Evolutionary conservation across 129 eudicot species (phyloP), one percentile per base, ranked within the genome.

Genomic region (Chrysanthemum lavandulifolium): DNA sequence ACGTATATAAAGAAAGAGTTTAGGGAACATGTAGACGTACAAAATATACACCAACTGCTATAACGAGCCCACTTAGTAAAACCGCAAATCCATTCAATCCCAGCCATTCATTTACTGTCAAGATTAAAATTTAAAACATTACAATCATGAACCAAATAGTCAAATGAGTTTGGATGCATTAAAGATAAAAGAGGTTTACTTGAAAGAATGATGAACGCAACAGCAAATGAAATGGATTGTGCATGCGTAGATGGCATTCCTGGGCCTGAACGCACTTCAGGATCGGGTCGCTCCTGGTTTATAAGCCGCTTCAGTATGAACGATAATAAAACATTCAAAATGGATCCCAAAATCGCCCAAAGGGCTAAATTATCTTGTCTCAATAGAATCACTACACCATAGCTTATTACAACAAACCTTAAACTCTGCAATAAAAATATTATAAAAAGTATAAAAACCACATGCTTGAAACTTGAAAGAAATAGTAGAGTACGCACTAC

Each of bases 181-280:
- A 29, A 21, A 8, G 6, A 58, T 36, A 11, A 68, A 74, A 68
- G 45, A 47, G 18, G 45, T 6, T 75, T 89, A 93, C 98, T 71
- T 77, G 98, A 86, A 55, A 79, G 53, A 85, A 73, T 80, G 49
- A 81, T 19, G 73, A 86, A 83, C 5, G 77, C 15, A 62, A 61
- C 76, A 15, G 83, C 75, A 65, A 63, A 95, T 48, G 87, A 86
- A 75, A 88, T 84, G 73, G 96, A 81, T 57, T 95, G 99, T 21
- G 97, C 94, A 85, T 90, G 99, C 13, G 99, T 86, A 18, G 99
- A 95, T 21, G 99, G 99, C 99, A 95, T 95, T 65, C 99, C 99
- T 16, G 89, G 94, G 78, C 87, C 99, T 2, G 94, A 81, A 74
- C 92, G 69, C 72, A 81, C 54, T 13, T 73, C 72, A 71, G 96